These are phyloP conservation scores for Anisodus acutangulus DNA, from an alignment of 257 asterid species.

Conservation along the genomic window DNA sequence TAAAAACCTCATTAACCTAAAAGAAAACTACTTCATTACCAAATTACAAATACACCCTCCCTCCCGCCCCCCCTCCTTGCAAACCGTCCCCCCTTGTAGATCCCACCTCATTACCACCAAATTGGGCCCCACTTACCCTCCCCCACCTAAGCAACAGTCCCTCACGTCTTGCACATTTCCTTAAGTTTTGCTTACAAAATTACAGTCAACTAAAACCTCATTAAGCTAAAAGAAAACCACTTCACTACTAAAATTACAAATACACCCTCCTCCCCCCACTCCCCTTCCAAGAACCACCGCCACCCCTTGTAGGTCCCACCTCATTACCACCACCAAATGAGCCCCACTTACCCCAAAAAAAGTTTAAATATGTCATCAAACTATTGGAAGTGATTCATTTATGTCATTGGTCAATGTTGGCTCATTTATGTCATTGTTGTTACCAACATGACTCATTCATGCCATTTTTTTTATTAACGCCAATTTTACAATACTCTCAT, in stretches of 20 bases:
- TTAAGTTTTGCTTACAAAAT: not conserved
- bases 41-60: not conserved
- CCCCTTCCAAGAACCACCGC: not conserved
- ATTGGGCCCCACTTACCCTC: constrained; percentile 8
- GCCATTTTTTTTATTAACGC: too few species aligned
- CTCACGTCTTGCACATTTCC: not conserved
- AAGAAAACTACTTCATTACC: not conserved
- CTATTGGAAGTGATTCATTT: too few species aligned
- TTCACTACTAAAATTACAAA: not conserved
- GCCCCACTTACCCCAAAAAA: too few species aligned
- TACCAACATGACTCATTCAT: too few species aligned
- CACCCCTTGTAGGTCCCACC: too few species aligned
- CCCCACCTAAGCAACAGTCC: not conserved
- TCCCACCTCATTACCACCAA: not conserved
- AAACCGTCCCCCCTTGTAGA: not conserved
- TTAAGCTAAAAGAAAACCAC: not conserved
- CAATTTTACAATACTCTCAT: too few species aligned
- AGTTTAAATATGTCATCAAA: too few species aligned
- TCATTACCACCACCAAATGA: too few species aligned
- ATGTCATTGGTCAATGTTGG: too few species aligned
- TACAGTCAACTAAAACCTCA: not conserved
- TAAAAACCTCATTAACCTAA: not conserved
- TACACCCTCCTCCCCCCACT: not conserved
- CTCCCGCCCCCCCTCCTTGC: not conserved
- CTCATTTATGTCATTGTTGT: too few species aligned